phyloP scores from a whole-genome alignment of 2,329 filamentous ascomycete genomes.

The Stagonosporopsis tanaceti region DNA sequence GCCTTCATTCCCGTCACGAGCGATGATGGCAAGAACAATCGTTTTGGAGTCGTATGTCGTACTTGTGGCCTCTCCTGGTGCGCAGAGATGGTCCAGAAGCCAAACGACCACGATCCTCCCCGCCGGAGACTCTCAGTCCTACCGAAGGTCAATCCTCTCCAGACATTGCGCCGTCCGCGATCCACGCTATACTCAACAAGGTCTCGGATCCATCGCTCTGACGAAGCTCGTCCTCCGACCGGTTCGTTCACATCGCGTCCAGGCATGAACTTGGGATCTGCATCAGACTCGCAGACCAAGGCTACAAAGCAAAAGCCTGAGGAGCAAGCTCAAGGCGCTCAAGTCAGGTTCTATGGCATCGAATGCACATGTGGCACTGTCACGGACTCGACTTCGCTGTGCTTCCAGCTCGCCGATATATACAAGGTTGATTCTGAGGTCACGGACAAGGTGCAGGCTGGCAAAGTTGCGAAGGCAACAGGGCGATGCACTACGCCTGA shows the following conservation, averaged over 20 bases:
- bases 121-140: slow-evolving; percentile 19
- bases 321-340: slow-evolving; percentile 25
- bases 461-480: background rate
- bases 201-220: background rate
- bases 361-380: slow-evolving; percentile 30
- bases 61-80: slow-evolving; percentile 36
- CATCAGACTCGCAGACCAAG: slow-evolving; percentile 22
- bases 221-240: background rate
- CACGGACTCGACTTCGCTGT: slow-evolving; percentile 26
- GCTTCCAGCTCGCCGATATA: slow-evolving; percentile 33
- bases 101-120: slow-evolving; percentile 1
- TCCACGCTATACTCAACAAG: slow-evolving; percentile 22
- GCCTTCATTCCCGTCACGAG: slow-evolving; percentile 14
- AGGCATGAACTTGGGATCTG: slow-evolving; percentile 17
- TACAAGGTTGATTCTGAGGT: slow-evolving; percentile 5
- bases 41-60: slow-evolving; percentile 37
- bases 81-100: slow-evolving; percentile 18
- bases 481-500: slow-evolving; percentile 20
- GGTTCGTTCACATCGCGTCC: slow-evolving; percentile 13
- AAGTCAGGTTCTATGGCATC: slow-evolving; percentile 32
- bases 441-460: background rate
- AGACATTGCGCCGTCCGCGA: slow-evolving; percentile 22
- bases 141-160: slow-evolving; percentile 22
- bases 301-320: background rate
- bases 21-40: slow-evolving; percentile 13